Evolutionary conservation across 2,329 filamentous ascomycete species (phyloP), one percentile per base, ranked within the genome.

Genomic region (Verticillium longisporum): DNA sequence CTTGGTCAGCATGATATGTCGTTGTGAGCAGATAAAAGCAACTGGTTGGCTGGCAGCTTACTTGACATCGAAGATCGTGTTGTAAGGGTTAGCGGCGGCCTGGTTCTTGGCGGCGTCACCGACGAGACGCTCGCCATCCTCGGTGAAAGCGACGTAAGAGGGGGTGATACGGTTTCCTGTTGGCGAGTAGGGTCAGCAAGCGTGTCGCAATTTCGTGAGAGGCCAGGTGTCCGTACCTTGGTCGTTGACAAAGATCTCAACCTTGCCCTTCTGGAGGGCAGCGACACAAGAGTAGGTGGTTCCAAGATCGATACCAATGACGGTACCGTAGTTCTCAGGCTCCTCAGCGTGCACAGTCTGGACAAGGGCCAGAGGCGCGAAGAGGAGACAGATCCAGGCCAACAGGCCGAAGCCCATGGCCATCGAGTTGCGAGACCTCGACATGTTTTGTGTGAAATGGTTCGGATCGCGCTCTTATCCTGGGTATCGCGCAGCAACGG

Each of bases 71-170:
- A 82, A 94, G 74, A 94, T 84, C 59, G 90, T 94, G 73, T 88
- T 86, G 69, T 72, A 78, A 55, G 90, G 91, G 83, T 94, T 94
- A 61, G 87, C 78, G 65, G 90, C 88, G 73, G 90, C 92, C 83
- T 96, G 92, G 82, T 96, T 96, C 88, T 97, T 97, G 72, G 92
- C 92, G 72, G 95, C 92, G 78, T 99, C 95, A 84, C 95, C 95
- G 69, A 99, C 92, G 68, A 99, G 84, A 74, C 95, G 89, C 80
- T 98, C 95, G 18, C 45, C 45, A 66, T 97, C 92, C 71, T 98
- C 93, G 77, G 92, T 98, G 78, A 96, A 97, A 72, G 92, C 92
- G 74, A 97, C 92, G 79, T 95, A 97, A 66, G 92, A 96, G 61
- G 92, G 92, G 70, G 92, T 96, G 70, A 96, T 96, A 82, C 92